Evolutionary conservation across 2,329 filamentous ascomycete genomes (phyloP), one percentile per base, ranked within the genome.

Genomic region (Arthrocladium fulminans): DNA sequence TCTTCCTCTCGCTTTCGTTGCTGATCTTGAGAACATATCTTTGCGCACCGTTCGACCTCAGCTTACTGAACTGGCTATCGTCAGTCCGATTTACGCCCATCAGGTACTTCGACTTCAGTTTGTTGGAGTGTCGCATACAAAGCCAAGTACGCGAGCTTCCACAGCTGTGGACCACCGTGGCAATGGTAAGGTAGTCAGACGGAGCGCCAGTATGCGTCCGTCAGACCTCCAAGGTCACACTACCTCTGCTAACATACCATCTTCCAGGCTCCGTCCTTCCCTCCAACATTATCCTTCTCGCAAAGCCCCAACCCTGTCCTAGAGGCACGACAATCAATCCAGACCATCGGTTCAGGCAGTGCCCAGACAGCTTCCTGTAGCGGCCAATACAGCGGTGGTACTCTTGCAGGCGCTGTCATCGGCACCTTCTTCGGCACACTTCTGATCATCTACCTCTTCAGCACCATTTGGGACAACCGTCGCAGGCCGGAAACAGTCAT

Each of bases 391-490:
- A 54, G 51, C 10, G 55, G 55, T 17, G 57, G 57, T 17, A 55
- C 55, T 10, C 52, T 59, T 6, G 57, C 57, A 2, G 57, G 57
- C 19, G 52, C 57, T 2, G 58, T 59, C 34, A 40, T 59, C 22
- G 57, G 57, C 3, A 57, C 55, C 19, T 57, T 59, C 38, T 56
- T 57, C 35, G 57, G 57, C 20, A 59, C 57, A 1, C 45, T 59
- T 7, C 47, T 59, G 3, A 34, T 59, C 22, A 45, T 59, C 24
- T 59, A 53, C 37, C 52, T 59, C 6, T 57, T 54, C 45, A 52
- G 52, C 17, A 50, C 51, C 13, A 29, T 55, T 20, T 25, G 27
- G 25, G 38, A 43, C 15, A 51, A 52, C 24, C 41, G 48, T 4
- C 30, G 22, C 20, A 40, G 53, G 1, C 40, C 42, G 13, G 54